Percentiles rank a stretch among this genome's conserved stretches.
phyloP scores from a whole-genome alignment of 2,329 filamentous ascomycete genomes.

The Colletotrichum lindemuthianum region DNA sequence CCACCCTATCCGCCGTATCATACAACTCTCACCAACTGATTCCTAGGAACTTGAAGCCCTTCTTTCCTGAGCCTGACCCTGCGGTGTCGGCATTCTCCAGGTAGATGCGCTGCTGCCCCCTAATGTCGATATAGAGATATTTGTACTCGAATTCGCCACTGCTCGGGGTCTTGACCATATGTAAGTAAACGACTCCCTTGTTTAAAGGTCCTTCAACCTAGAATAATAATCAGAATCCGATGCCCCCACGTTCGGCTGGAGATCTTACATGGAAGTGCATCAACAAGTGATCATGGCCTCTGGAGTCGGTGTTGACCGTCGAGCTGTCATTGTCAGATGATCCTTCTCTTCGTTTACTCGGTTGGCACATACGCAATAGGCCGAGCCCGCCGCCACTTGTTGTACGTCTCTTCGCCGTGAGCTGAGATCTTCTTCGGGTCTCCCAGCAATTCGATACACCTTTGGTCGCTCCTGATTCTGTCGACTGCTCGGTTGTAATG shows the following conservation, averaged over 20 bases:
- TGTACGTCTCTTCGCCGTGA: constrained; percentile 82
- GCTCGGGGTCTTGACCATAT: constrained; percentile 76
- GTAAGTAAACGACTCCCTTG: constrained; percentile 78
- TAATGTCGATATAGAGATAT: constrained; percentile 82
- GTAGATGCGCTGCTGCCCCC: constrained; percentile 73
- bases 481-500: constrained; percentile 90
- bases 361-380: constrained; percentile 63
- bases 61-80: constrained; percentile 47
- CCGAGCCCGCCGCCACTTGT: constrained; percentile 79
- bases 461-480: constrained; percentile 76
- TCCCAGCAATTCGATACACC: constrained; percentile 79
- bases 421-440: constrained; percentile 79
- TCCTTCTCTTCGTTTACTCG: no score
- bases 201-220: constrained; percentile 82
- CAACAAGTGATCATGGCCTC: constrained; percentile 81
- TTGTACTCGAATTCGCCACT: constrained; percentile 79
- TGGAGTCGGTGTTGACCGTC: constrained; percentile 73
- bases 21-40: constrained; percentile 63
- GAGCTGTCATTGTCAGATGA: constrained; percentile 60
- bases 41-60: constrained; percentile 67
- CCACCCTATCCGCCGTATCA: neutral
- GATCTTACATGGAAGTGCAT: constrained; percentile 83
- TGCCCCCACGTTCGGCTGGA: neutral
- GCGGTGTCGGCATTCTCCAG: constrained; percentile 68
- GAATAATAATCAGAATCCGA: neutral